phyloP scores from a whole-genome alignment of 169 alveolate species.

The Perkinsus chesapeaki region DNA sequence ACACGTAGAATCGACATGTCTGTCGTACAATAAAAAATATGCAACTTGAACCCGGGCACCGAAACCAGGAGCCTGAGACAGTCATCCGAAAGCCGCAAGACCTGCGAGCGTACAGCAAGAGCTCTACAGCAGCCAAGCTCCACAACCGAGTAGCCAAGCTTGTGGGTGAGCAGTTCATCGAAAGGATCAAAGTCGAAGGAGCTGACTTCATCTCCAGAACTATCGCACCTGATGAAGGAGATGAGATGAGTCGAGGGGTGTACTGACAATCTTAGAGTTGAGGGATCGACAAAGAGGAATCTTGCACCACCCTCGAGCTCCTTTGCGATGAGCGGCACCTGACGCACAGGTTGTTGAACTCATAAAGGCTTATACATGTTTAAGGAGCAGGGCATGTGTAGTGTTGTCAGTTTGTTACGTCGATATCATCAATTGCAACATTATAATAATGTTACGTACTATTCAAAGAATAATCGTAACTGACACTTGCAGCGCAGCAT shows the following conservation, averaged over 20 bases:
- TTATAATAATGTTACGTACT: too few relatives aligned
- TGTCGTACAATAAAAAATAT: neutral
- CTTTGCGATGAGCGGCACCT: neutral
- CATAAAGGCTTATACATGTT: too few relatives aligned
- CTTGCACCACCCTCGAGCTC: neutral
- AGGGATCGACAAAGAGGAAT: neutral
- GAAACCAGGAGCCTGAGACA: neutral
- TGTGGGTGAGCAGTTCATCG: neutral
- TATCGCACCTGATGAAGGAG: neutral
- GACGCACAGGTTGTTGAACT: too few relatives aligned
- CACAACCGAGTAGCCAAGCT: neutral
- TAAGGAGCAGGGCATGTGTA: too few relatives aligned
- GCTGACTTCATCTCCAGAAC: neutral
- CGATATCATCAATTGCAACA: too few relatives aligned
- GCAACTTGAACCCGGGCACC: neutral
- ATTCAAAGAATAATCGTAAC: too few relatives aligned
- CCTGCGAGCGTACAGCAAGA: neutral
- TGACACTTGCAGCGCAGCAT: too few relatives aligned
- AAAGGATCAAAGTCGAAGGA: neutral
- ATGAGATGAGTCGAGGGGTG: neutral
- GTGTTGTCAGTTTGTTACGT: too few relatives aligned
- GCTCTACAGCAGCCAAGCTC: neutral
- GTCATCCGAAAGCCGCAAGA: neutral
- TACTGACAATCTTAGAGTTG: neutral
- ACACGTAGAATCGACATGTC: neutral